Evolutionary conservation across 2,329 filamentous ascomycete species (phyloP).

Genomic region (Penicillium capsulatum): DNA sequence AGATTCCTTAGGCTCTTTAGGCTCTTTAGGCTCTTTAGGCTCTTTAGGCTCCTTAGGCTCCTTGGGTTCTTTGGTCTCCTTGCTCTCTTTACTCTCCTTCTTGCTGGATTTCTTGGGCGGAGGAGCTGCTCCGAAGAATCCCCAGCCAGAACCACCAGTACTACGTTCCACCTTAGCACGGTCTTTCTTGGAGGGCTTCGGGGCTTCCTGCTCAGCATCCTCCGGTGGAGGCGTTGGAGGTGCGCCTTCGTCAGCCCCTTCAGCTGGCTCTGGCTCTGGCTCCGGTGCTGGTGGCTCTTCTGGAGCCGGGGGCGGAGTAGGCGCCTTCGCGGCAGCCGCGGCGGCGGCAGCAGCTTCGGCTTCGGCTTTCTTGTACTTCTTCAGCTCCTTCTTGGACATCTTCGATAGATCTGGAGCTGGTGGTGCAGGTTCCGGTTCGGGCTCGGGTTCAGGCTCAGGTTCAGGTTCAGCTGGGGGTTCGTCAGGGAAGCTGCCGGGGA

Average conservation of each 20-base stretch:
- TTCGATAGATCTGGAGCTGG: slow-evolving; percentile 23
- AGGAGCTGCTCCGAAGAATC: slow-evolving; percentile 63
- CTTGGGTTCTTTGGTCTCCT: slow-evolving; percentile 23
- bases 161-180: slow-evolving; percentile 72
- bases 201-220: slow-evolving; percentile 46
- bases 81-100: slow-evolving; percentile 43
- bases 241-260: slow-evolving; percentile 21
- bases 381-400: slow-evolving; percentile 26
- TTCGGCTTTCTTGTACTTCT: slow-evolving; percentile 29
- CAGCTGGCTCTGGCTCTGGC: slow-evolving; percentile 31
- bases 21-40: slow-evolving; percentile 48
- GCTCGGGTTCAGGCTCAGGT: slow-evolving; percentile 16
- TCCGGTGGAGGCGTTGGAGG: slow-evolving; percentile 52
- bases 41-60: slow-evolving; percentile 38
- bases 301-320: slow-evolving; percentile 31
- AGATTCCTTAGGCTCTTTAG: slow-evolving; percentile 18
- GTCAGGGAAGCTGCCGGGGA: slow-evolving; percentile 58
- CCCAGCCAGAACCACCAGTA: slow-evolving; percentile 64
- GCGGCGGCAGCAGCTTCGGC: no score
- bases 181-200: slow-evolving; percentile 64
- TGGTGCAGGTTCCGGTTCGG: slow-evolving; percentile 26
- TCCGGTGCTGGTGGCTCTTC: slow-evolving; percentile 33
- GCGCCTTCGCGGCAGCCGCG: slow-evolving; percentile 12
- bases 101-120: slow-evolving; percentile 34
- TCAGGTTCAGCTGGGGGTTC: slow-evolving; percentile 22